phyloP scores from a whole-genome alignment of 2,329 filamentous ascomycete genomes.

The Cercospora zeina region DNA sequence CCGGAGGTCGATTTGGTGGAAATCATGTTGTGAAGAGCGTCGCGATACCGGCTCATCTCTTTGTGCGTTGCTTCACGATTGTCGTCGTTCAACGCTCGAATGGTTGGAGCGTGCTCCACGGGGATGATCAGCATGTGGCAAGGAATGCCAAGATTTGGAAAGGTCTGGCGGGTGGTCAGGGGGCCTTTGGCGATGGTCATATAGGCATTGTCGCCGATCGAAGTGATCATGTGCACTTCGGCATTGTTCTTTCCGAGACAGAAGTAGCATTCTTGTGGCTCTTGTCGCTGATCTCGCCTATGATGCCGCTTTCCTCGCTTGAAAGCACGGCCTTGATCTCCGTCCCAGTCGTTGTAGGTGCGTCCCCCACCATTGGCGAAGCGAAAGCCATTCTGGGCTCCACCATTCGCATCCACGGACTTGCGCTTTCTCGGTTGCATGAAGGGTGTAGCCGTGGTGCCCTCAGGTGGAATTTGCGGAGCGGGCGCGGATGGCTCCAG shows the following conservation, averaged over 20 bases:
- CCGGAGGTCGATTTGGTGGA: conserved; percentile 34
- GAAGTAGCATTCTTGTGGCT: conserved; percentile 79
- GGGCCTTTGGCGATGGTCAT: conserved; percentile 91
- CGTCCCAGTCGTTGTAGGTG: conserved; percentile 36
- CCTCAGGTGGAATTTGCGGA: conserved; percentile 62
- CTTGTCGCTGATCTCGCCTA: conserved; percentile 41
- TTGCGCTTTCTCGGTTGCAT: conserved; percentile 58
- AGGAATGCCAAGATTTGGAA: conserved; percentile 72
- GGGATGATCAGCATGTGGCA: conserved; percentile 91
- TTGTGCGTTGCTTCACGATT: conserved; percentile 58
- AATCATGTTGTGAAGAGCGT: conserved; percentile 77
- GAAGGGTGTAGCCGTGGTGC: conserved; percentile 76
- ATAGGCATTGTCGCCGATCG: conserved; percentile 84
- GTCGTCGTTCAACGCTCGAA: conserved; percentile 64
- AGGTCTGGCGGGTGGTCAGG: conserved; percentile 70
- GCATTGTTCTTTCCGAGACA: conserved; percentile 85
- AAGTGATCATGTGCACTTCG: conserved; percentile 83
- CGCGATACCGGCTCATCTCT: conserved; percentile 83
- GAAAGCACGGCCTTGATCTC: conserved; percentile 25
- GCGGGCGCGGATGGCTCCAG: conserved; percentile 60
- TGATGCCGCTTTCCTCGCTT: conserved; percentile 12
- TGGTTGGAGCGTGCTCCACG: conserved; percentile 74
- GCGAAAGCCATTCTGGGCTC: conserved; percentile 44
- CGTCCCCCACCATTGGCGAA: conserved; percentile 54
- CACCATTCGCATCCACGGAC: conserved; percentile 37